These are phyloP conservation scores for Pyrenochaeta sp. DNA, from an alignment of 2,329 filamentous ascomycete species.

Conservation along the genomic window DNA sequence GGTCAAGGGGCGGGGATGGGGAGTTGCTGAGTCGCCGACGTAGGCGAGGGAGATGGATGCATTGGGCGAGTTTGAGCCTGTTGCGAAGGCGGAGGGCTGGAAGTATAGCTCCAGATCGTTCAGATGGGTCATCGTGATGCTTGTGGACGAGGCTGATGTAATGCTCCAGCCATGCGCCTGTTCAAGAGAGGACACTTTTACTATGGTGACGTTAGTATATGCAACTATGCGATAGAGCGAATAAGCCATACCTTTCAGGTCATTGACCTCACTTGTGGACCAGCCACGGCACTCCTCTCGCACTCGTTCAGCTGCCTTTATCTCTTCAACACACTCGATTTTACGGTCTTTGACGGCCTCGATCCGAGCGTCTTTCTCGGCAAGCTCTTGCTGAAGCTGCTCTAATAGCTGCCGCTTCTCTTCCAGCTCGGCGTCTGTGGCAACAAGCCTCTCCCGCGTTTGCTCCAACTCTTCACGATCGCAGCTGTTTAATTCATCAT, in stretches of 20 bases:
- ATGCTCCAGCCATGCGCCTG: constrained; percentile 75
- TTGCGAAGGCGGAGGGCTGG: constrained; percentile 69
- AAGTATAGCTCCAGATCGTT: constrained; percentile 78
- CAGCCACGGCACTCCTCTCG: constrained; percentile 90
- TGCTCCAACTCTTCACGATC: constrained; percentile 80
- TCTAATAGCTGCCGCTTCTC: constrained; percentile 73
- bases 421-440: constrained; percentile 73
- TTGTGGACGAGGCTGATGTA: constrained; percentile 64
- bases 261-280: constrained; percentile 80
- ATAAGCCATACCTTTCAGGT: constrained; percentile 73
- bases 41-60: constrained; percentile 73
- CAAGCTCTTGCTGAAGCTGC: constrained; percentile 71
- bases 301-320: constrained; percentile 81
- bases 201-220: constrained; percentile 14
- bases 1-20: constrained; percentile 64
- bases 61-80: constrained; percentile 51
- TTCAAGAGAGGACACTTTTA: constrained; percentile 58
- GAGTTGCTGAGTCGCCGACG: constrained; percentile 66
- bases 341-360: constrained; percentile 72
- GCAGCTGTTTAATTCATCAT: constrained; percentile 77
- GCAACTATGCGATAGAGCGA: background rate
- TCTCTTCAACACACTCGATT: constrained; percentile 74
- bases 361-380: constrained; percentile 72
- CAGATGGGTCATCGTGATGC: constrained; percentile 76
- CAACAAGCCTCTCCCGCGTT: constrained; percentile 73